Percentiles rank a stretch among this genome's conserved stretches.
These are phyloP conservation scores for Eucalyptus microcorys DNA, from an alignment of 345 rosid species.

Conservation along the genomic window DNA sequence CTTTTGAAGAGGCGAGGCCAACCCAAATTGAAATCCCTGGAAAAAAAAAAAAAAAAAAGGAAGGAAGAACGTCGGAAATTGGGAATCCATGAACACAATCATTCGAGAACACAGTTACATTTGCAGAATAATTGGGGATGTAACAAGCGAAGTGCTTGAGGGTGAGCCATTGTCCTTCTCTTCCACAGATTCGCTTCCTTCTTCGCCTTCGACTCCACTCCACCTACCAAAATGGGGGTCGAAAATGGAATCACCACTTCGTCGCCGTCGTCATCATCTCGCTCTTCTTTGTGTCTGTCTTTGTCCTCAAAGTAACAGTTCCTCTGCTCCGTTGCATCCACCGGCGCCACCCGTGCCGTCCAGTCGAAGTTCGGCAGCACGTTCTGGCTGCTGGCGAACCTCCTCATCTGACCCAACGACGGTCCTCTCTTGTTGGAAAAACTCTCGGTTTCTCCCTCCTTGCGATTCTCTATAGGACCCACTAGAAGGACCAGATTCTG, in stretches of 20 bases:
- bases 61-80: not conserved
- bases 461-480: not conserved
- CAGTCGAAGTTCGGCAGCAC: constrained; percentile 49
- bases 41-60: not conserved
- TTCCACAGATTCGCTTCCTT: constrained; percentile 82
- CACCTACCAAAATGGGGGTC: constrained; percentile 42
- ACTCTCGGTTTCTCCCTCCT: not conserved
- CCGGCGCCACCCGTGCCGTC: constrained; percentile 44
- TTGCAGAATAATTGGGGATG: not conserved
- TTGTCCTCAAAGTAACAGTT: constrained; percentile 38
- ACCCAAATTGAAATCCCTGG: not conserved
- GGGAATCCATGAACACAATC: not conserved
- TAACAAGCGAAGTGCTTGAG: constrained; percentile 48
- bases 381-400: constrained; percentile 64
- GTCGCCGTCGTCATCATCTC: constrained; percentile 7
- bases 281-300: constrained; percentile 7
- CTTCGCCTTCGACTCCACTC: constrained; percentile 31
- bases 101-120: not conserved
- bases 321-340: constrained; percentile 4
- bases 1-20: not conserved
- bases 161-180: constrained; percentile 75
- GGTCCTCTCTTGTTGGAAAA: constrained; percentile 26
- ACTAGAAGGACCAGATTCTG: not conserved
- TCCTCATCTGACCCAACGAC: constrained; percentile 52
- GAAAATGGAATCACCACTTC: constrained; percentile 53